Base-by-base conservation (phyloP, 1,284 basidiomycete genomes). In the Inonotus hispidus region DNA sequence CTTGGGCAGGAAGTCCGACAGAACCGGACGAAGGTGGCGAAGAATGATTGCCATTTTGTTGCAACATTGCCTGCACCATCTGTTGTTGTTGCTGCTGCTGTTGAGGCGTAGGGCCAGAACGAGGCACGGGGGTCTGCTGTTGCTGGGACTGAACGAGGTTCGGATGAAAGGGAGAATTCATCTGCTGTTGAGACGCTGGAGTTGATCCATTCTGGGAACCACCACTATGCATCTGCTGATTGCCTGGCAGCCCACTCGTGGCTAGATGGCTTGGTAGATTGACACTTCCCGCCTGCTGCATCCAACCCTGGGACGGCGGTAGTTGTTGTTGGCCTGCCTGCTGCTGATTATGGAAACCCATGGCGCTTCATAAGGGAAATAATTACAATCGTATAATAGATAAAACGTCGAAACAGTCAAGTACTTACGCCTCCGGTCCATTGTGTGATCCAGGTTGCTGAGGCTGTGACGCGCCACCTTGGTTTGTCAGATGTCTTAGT, bases 71-170 rank as follows among this genome's bases (percentile, higher is more conserved):
- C 35, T 62, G 35, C 13, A 60, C 41, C 49, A 53, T 50, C 58
- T 59, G 59, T 25, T 61, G 60, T 27, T 61, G 60, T 21, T 56
- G 60, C 49, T 59, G 59, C 21, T 61, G 60, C 39, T 61, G 60
- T n/a, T 56, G 60, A n/a, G 60, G 60, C 7, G 59, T 60, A 27
- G 59, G 52, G 11, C 53, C 59, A 38, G 53, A 23, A n/a, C 54
- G 56, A 1, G 60, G 60, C 2, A 56, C 54, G 10, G 60, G 55
- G 1, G 53, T 25, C 19, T 39, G 27, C 41, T 59, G 56, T 35
- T 63, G 61, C 53, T 50, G 57, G n/a, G 38, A 39, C 25, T 62
- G 60, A 0, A 46, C 43, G 13, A 60, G 35, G 45, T 43, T 53
- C n/a, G 58, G 43, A 39, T 63, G 56, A 37, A 53, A 58, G 3